Percentiles rank a stretch among this genome's conserved stretches.
These are phyloP conservation scores for Saccharomycopsis hybrid DNA, from an alignment of 1,139 yeast species.

Conservation along the genomic window DNA sequence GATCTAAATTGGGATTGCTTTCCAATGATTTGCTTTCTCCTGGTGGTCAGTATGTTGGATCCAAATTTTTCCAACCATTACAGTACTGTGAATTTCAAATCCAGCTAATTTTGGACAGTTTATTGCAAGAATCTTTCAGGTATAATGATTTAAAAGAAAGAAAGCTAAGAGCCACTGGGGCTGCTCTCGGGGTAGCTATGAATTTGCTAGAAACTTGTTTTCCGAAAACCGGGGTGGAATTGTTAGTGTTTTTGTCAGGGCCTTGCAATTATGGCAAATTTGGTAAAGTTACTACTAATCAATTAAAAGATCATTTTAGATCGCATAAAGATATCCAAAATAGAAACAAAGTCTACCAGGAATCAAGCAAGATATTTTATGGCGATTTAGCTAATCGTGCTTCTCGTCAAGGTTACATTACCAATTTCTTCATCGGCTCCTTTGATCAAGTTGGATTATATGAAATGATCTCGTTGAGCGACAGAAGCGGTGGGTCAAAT, in stretches of 20 bases:
- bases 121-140: slow-evolving; percentile 49
- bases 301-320: slow-evolving; percentile 47
- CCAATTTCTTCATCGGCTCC: slow-evolving; percentile 55
- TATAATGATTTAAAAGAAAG: slow-evolving; percentile 41
- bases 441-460: slow-evolving; percentile 62
- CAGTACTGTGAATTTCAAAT: slow-evolving; percentile 51
- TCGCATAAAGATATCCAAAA: slow-evolving; percentile 50
- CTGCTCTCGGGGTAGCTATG: slow-evolving; percentile 58
- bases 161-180: slow-evolving; percentile 55
- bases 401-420: slow-evolving; percentile 45
- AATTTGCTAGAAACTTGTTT: slow-evolving; percentile 42
- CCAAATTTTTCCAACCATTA: slow-evolving; percentile 42
- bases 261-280: slow-evolving; percentile 57
- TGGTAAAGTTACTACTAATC: slow-evolving; percentile 38
- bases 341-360: slow-evolving; percentile 28
- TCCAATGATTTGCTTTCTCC: slow-evolving; percentile 32
- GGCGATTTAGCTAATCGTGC: slow-evolving; percentile 34
- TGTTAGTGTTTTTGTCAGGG: slow-evolving; percentile 54
- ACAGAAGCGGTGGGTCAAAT: slow-evolving; percentile 55
- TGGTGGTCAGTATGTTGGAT: slow-evolving; percentile 19
- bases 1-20: slow-evolving; percentile 46
- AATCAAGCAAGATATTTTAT: slow-evolving; percentile 39
- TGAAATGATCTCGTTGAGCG: slow-evolving; percentile 56
- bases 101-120: slow-evolving; percentile 45
- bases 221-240: slow-evolving; percentile 51